Percentiles rank a stretch among this genome's conserved stretches.
phyloP scores from a whole-genome alignment of 2,329 filamentous ascomycete genomes.

The Pseudogymnoascus sp. region DNA sequence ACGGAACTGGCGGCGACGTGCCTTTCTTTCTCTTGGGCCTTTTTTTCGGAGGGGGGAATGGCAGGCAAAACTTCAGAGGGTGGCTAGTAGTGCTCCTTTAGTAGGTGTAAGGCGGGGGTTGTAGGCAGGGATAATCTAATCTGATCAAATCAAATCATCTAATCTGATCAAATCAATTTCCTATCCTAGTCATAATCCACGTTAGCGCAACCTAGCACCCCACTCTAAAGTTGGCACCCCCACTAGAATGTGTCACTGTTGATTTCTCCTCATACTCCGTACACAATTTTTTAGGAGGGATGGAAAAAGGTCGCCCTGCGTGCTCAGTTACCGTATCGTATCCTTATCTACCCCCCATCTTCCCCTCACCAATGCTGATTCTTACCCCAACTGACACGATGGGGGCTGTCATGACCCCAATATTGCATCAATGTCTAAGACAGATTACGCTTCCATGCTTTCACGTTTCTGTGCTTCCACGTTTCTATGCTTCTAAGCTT shows the following conservation, averaged over 20 bases:
- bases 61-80: neutral
- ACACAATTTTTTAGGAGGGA: neutral
- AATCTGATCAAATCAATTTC: neutral
- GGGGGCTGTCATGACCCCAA: neutral
- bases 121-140: neutral
- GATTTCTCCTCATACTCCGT: neutral
- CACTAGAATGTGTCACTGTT: neutral
- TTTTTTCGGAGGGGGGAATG: neutral
- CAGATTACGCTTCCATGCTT: neutral
- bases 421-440: neutral
- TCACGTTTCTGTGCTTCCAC: neutral
- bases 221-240: neutral
- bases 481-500: neutral
- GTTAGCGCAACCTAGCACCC: neutral
- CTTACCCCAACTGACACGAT: neutral
- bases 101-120: neutral
- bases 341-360: neutral
- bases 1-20: neutral
- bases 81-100: neutral
- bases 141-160: slow-evolving; percentile 6
- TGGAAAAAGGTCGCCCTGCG: neutral
- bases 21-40: neutral
- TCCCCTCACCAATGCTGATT: neutral
- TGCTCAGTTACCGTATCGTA: neutral
- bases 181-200: neutral